Evolutionary conservation across 1,139 yeast species (phyloP), one percentile per base, ranked within the genome.

Genomic region (Nadsonia commutata): DNA sequence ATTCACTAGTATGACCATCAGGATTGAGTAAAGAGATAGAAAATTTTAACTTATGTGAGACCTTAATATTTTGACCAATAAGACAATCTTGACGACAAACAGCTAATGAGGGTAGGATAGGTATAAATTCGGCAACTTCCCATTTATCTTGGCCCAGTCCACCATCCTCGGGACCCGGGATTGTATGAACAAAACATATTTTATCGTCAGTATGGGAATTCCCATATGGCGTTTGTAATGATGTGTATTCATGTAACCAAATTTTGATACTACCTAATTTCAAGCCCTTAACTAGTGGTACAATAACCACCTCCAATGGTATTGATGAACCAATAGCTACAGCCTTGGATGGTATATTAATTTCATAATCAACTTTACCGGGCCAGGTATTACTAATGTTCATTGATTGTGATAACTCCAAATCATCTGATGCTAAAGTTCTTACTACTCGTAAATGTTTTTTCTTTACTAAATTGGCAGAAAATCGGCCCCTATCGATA

Each of bases 361-460:
- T 74, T 1, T 90, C 75, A 60, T 90, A 90, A 55, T 93, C 97
- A 40, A 90, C 84, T 59, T 90, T 90, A 41, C 76, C 67, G 2
- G 98, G 97, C 99, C 99, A 93, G 0, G 90, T 80, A 58, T 90
- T 90, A 56, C 86, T 95, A 18, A 90, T 94, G 0, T 95, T 86
- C 51, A 86, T 83, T 0, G 97, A 84, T 62, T 90, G 97, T 0
- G 93, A 72, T 39, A 88, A 67, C 56, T 93, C 98, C 1, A 84
- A 74, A 0, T 94, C 76, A 60, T 88, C 97, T 1, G 94, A 74
- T 0, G 95, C 79, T 46, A 88, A 64, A 0, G 98, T 90, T 51
- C 98, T 71, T 13, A 90, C 76, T 13, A 93, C 79, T 48, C 95
- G 72, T 9, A 93, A 52, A 55, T 80, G 88, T 52, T 78, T 83